A percentile compares a stretch with the other conserved stretches of the same genome.
phyloP scores from a whole-genome alignment of 768 basidiomycete species.

The Agrocybe praecox region DNA sequence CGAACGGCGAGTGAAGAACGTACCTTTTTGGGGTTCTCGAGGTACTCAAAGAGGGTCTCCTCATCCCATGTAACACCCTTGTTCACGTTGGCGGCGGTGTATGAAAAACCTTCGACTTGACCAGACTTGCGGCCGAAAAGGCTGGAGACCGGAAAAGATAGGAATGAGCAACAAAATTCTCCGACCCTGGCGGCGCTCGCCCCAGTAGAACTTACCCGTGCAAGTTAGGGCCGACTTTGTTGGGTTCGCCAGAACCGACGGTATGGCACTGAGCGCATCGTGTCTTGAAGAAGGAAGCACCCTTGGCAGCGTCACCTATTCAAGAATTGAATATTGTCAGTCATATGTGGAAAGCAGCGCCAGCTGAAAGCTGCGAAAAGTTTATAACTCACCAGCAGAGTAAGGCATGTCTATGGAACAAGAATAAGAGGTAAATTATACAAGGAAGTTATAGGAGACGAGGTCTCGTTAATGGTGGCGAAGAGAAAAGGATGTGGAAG shows the following conservation, averaged over 20 bases:
- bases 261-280: constrained; percentile 96
- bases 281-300: constrained; percentile 95
- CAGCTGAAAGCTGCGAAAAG: constrained; percentile 42
- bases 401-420: constrained; percentile 36
- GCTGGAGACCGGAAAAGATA: constrained; percentile 35
- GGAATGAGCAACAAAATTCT: constrained; percentile 17
- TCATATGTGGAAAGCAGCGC: background rate
- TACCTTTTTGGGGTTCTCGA: constrained; percentile 97
- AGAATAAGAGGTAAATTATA: constrained; percentile 24
- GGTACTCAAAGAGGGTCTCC: constrained; percentile 91
- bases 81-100: constrained; percentile 94
- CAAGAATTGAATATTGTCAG: background rate
- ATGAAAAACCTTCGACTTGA: constrained; percentile 82
- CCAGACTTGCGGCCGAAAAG: constrained; percentile 88
- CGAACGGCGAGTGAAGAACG: constrained; percentile 16
- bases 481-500: constrained; percentile 16
- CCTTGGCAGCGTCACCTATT: constrained; percentile 83
- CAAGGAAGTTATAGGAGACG: constrained; percentile 17
- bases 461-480: constrained; percentile 9
- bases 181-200: background rate
- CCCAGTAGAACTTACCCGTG: constrained; percentile 71
- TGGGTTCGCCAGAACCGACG: constrained; percentile 68
- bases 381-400: constrained; percentile 36
- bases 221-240: constrained; percentile 96
- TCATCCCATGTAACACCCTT: constrained; percentile 90